Conservation (phyloP, 805 yeast genomes). For the Saccharomycopsis javanensis region DNA sequence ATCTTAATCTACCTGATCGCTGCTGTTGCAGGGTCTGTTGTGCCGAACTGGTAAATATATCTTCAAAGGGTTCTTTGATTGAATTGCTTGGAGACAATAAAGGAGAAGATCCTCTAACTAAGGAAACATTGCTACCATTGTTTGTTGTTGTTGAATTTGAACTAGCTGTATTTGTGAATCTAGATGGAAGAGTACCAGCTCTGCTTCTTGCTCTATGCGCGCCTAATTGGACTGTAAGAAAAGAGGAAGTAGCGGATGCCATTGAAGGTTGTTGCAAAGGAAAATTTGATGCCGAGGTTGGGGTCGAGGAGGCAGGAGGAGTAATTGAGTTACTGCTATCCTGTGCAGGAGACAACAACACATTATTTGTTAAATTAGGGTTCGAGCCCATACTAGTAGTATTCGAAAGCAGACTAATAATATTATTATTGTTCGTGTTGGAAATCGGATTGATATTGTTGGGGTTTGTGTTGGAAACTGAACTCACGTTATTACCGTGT, state of each 20-base stretch:
- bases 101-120: slow-evolving; percentile 20
- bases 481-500: too few species aligned
- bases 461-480: not conserved
- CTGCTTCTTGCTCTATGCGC: slow-evolving; percentile 48
- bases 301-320: not conserved
- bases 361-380: not conserved
- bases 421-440: too few species aligned
- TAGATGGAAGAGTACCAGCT: slow-evolving; percentile 72
- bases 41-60: slow-evolving; percentile 23
- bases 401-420: too few species aligned
- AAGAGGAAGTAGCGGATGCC: not conserved
- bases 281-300: not conserved
- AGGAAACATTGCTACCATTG: slow-evolving; percentile 20
- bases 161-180: slow-evolving; percentile 32
- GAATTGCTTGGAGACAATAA: slow-evolving; percentile 2
- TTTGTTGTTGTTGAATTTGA: slow-evolving; percentile 20
- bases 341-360: not conserved
- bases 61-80: slow-evolving; percentile 12
- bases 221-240: slow-evolving; percentile 27
- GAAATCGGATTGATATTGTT: not conserved
- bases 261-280: not conserved
- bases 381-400: not conserved
- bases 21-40: slow-evolving; percentile 6
- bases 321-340: not conserved
- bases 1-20: slow-evolving; percentile 35